phyloP scores from a whole-genome alignment of 2,329 filamentous ascomycete species.

The Drechslerella stenobrocha region DNA sequence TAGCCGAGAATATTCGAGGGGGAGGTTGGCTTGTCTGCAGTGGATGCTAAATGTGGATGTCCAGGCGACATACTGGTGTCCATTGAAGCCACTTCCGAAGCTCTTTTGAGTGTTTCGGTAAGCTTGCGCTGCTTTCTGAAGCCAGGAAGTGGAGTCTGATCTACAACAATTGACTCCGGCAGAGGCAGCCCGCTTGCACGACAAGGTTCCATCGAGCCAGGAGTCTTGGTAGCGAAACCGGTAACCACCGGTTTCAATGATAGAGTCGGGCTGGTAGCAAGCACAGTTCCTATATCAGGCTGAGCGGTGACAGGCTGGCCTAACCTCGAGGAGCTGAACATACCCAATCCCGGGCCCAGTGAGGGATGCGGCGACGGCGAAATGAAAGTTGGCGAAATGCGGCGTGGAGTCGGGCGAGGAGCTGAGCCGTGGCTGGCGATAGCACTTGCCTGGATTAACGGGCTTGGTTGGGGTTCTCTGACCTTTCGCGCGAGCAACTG shows the following conservation, averaged over 20 bases:
- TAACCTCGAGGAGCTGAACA: background rate
- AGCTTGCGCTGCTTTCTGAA: slow-evolving; percentile 10
- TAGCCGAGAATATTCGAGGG: background rate
- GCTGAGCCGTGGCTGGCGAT: background rate
- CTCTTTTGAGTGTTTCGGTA: slow-evolving; percentile 11
- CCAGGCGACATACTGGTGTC: background rate
- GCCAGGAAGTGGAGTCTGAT: slow-evolving; percentile 13
- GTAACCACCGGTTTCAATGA: too few relatives aligned
- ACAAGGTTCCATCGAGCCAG: too few relatives aligned
- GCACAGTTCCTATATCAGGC: background rate
- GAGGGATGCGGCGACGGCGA: background rate
- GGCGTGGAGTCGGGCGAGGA: background rate
- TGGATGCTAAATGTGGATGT: slow-evolving; percentile 7
- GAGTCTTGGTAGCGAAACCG: too few relatives aligned
- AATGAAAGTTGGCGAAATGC: slow-evolving; percentile 12
- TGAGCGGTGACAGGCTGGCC: background rate
- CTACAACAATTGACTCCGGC: background rate
- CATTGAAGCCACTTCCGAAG: slow-evolving; percentile 7
- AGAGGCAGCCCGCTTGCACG: too few relatives aligned
- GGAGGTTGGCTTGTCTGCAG: background rate
- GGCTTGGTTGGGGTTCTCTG: too few relatives aligned
- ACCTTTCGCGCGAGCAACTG: too few relatives aligned
- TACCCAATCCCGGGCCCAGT: background rate
- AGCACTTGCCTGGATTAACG: too few relatives aligned
- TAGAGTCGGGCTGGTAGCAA: too few relatives aligned